Conservation (phyloP, 2,329 filamentous ascomycete genomes). For the Metarhizium robertsii region DNA sequence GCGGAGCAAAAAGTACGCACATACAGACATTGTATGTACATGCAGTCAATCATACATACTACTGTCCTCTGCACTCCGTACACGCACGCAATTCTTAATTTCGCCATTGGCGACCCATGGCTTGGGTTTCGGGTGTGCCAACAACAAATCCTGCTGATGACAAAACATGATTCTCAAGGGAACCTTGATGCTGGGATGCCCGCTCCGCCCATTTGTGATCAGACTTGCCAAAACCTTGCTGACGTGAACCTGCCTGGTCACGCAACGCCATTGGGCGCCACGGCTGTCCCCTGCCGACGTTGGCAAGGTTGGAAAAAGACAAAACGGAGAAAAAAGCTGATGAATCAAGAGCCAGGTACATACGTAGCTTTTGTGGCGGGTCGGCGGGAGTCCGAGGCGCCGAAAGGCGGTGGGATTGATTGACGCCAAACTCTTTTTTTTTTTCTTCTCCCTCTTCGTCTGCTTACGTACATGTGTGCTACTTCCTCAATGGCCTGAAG, state of each 20-base stretch:
- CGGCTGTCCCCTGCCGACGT: background rate
- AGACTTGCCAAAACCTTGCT: background rate
- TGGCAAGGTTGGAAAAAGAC: background rate
- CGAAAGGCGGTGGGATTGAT: conserved; percentile 11
- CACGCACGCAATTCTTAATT: too few relatives aligned
- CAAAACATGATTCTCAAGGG: too few relatives aligned
- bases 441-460: background rate
- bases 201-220: background rate
- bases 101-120: too few relatives aligned
- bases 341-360: background rate
- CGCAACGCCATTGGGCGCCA: background rate
- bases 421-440: conserved; percentile 6
- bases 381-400: conserved; percentile 11
- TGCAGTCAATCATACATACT: too few relatives aligned
- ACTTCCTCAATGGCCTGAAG: background rate
- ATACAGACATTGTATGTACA: too few relatives aligned
- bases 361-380: conserved; percentile 1
- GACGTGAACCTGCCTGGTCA: background rate
- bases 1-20: too few relatives aligned
- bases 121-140: too few relatives aligned
- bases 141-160: too few relatives aligned
- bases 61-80: too few relatives aligned
- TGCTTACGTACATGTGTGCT: too few relatives aligned
- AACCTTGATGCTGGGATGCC: too few relatives aligned
- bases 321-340: background rate